A percentile compares a stretch with the other conserved stretches of the same genome.
phyloP scores from a whole-genome alignment of 2,329 filamentous ascomycete genomes.

The Colletotrichum godetiae region DNA sequence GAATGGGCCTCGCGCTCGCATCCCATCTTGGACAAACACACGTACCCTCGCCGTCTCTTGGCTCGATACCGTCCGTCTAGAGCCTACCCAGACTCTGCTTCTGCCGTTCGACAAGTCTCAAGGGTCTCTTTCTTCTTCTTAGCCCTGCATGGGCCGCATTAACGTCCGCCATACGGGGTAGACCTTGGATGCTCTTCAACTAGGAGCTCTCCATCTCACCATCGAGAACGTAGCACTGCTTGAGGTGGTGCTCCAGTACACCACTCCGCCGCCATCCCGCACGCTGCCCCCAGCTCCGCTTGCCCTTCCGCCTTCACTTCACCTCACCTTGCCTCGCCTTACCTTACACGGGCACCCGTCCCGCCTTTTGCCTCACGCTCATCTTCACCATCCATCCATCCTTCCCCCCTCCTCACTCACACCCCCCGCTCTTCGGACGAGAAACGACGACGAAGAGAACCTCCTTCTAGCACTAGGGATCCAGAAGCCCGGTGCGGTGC shows the following conservation, averaged over 20 bases:
- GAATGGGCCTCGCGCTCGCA: slow-evolving; percentile 26
- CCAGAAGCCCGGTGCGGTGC: slow-evolving; percentile 33
- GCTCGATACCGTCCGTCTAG: slow-evolving; percentile 4
- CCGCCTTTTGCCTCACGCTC: slow-evolving; percentile 8
- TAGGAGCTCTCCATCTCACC: slow-evolving; percentile 14
- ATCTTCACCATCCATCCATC: slow-evolving; percentile 20
- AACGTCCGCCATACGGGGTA: slow-evolving; percentile 29
- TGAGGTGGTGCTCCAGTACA: slow-evolving; percentile 1
- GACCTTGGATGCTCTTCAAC: slow-evolving; percentile 23
- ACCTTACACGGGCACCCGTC: slow-evolving; percentile 12
- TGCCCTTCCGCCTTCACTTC: not conserved
- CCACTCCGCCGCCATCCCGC: not conserved
- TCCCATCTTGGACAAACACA: slow-evolving; percentile 30
- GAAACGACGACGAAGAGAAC: slow-evolving; percentile 17
- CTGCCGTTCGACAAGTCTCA: slow-evolving; percentile 2
- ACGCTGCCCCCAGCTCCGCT: slow-evolving; percentile 4
- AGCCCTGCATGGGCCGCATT: slow-evolving; percentile 35
- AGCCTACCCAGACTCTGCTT: slow-evolving; percentile 15
- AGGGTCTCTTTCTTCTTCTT: slow-evolving; percentile 22
- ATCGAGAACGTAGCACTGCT: slow-evolving; percentile 10
- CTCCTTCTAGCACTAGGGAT: slow-evolving; percentile 28
- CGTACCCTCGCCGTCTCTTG: slow-evolving; percentile 22
- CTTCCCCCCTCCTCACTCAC: slow-evolving; percentile 3
- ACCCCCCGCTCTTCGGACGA: slow-evolving; percentile 22
- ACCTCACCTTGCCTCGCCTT: slow-evolving; percentile 16